Base-by-base conservation (phyloP, 345 rosid genomes). In the Toxicodendron radicans region DNA sequence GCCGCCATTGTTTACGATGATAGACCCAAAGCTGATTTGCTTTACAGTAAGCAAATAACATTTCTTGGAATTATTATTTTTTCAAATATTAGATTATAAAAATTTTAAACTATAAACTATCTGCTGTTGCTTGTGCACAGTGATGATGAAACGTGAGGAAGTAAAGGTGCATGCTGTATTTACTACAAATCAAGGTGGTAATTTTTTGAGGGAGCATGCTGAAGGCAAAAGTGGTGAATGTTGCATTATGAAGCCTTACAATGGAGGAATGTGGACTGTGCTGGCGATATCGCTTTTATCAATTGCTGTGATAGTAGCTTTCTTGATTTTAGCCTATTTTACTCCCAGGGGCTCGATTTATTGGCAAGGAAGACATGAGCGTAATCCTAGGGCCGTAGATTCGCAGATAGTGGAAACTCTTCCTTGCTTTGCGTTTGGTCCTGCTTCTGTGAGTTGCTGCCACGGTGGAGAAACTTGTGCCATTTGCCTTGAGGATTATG, bases 401-500 rank as follows among this genome's bases (percentile, higher is more conserved):
- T 71, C 65, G 0, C 81, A 74, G 71, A 83, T 83, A 11, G 85
- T 89, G 71, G 86, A 83, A 67, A 66, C 83, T 5, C 86, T 92
- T 80, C 95, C 92, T 13, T 23, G 73, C 79, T 78, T 83, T 46
- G 56, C 82, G 7, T 92, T 89, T 76, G 35, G 66, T 59, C 80
- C 84, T 73, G 75, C 78, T 24, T 45, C 41, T 56, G 81, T 68
- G 46, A 64, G 52, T 79, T 78, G 51, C n/a, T 79, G 68, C 64
- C 79, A 70, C 10, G 24, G 57, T 4, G 83, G 87, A 41, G 95
- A 85, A 73, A 89, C 93, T 23, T 89, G 95, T 81, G 85, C 91
- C 0, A 87, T 90, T 32, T 90, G 94, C 75, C 94, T 90, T 33
- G 96, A 89, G 83, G 94, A 92, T 79, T 92, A 87, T 74, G 77